Conservation (phyloP, 1,284 basidiomycete species). For the Erythrobasidium hasegawianum region DNA sequence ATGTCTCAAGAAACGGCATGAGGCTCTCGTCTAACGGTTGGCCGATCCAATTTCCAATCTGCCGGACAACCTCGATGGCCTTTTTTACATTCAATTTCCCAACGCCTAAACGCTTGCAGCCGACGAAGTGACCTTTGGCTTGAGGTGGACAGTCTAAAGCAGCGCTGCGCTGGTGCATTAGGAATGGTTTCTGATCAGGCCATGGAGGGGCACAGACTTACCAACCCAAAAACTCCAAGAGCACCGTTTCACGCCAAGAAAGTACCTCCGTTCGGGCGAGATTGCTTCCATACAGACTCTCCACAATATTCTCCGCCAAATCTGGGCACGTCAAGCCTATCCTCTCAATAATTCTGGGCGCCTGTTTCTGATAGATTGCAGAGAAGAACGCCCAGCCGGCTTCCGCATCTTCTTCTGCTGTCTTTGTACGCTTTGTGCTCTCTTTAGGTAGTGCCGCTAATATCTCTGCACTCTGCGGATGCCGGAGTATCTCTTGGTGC, state of each 20-base stretch:
- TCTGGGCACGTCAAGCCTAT: conserved; percentile 27
- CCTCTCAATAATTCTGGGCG: conserved; percentile 22
- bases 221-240: conserved; percentile 30
- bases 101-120: conserved; percentile 24
- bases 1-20: conserved; percentile 18
- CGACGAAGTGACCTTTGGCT: conserved; percentile 34
- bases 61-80: conserved; percentile 14
- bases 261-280: conserved; percentile 15
- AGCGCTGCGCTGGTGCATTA: not conserved
- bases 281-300: conserved; percentile 22
- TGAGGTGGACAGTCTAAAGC: conserved; percentile 14
- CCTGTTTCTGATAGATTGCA: conserved; percentile 32
- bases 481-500: conserved; percentile 4
- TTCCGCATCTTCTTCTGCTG: conserved; percentile 31
- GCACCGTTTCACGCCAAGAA: conserved; percentile 29
- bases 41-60: conserved; percentile 27
- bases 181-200: not conserved
- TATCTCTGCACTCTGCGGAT: conserved; percentile 8
- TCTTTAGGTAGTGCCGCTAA: conserved; percentile 8
- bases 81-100: conserved; percentile 9
- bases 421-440: conserved; percentile 25
- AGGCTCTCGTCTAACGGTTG: conserved; percentile 22
- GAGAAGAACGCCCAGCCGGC: conserved; percentile 30
- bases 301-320: conserved; percentile 30
- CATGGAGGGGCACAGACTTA: conserved; percentile 1